Evolutionary conservation across 78 protist species (phyloP).

Genomic region (Guillardia theta): DNA sequence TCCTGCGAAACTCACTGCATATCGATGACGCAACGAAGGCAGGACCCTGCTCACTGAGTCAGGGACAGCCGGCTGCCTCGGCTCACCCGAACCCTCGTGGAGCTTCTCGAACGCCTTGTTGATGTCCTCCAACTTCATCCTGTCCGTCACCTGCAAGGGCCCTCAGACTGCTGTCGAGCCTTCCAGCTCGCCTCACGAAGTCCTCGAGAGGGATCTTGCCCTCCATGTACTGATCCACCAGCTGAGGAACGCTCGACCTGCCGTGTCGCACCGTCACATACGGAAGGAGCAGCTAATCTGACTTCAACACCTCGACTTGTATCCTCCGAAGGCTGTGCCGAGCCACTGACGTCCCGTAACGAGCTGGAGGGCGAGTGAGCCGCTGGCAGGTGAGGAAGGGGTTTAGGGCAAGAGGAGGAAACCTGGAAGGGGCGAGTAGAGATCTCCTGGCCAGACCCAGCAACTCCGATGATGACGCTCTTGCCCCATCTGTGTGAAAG

Average conservation of each 20-base stretch:
- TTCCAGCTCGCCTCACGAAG: no score
- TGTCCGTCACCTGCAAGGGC: no score
- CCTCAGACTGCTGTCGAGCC: no score
- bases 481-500: neutral
- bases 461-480: constrained; percentile 48
- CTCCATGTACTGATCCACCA: neutral
- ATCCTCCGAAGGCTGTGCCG: constrained; percentile 83
- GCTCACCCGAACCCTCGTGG: neutral
- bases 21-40: neutral
- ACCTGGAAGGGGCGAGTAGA: constrained; percentile 75
- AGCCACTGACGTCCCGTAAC: constrained; percentile 89
- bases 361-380: constrained; percentile 71
- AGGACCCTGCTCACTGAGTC: no score
- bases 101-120: neutral
- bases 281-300: neutral
- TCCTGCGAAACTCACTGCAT: no score
- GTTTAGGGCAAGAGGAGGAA: neutral
- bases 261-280: neutral
- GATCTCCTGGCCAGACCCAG: constrained; percentile 85
- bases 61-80: no score
- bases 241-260: constrained; percentile 17
- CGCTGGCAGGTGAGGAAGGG: neutral
- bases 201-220: neutral
- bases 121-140: neutral
- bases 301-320: constrained; percentile 55